Base-by-base conservation (phyloP, 805 yeast species). In the Cyberlindnera bimundalis region DNA sequence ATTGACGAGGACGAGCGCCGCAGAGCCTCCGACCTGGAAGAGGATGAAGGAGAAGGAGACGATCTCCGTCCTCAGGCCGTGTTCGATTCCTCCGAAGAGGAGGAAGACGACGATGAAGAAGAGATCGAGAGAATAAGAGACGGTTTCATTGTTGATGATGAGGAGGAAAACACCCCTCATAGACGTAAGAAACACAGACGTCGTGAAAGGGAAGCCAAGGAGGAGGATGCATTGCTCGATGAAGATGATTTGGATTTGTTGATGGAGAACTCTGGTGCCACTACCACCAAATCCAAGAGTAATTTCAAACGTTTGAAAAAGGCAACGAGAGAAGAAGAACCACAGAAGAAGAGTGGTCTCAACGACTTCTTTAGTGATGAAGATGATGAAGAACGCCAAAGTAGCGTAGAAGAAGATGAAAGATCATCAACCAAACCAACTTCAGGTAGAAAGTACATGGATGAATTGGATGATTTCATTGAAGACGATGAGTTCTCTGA, bases 401-500 rank as follows among this genome's bases (percentile, higher is more conserved):
- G 16, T 23, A 29, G 33, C n/a, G 26, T 14, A 2, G 36, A 24
- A 19, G 64, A 51, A 19, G 58, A 41, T 47, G 38, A 27, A 10
- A 19, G 26, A 12, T 19, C 24, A 9, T 14, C 45, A 16, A 8
- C 40, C 2, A 24, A 16, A 33, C 75, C 65, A 42, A 67, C 55
- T 9, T 63, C 55, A 14, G 65, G 55, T 12, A 61, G 51, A 16
- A 56, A 44, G 30, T 29, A 65, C 62, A 63, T 79, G 50, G 96
- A 89, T 58, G 98, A 93, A 62, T 79, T 91, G 54, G 99, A 89
- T 60, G 99, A 90, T 59, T 93, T 93, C 66, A 93, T 93, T 52
- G 99, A 91, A 64, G 99, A 93, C 64, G 99, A 93, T 63, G 97
- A 90, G 61, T 84, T 84, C 56, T 86, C 95, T 8, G 97, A 88